phyloP scores from a whole-genome alignment of 2,329 filamentous ascomycete species.

The Neonectria sp. region DNA sequence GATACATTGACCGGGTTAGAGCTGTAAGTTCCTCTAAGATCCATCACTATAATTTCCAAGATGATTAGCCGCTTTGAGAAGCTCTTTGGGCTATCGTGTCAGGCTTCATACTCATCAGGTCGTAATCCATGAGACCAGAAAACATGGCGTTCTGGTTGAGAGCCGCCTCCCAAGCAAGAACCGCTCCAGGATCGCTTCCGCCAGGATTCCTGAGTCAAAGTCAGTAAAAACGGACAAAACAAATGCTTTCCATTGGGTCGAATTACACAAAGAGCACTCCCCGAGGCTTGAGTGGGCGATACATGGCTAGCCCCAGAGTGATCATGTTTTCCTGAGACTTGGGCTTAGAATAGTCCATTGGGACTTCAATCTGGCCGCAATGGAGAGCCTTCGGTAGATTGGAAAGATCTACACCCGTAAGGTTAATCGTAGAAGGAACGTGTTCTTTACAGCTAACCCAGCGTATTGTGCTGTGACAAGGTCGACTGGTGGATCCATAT shows the following conservation, averaged over 20 bases:
- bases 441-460: background rate
- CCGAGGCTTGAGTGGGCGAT: background rate
- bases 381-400: background rate
- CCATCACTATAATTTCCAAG: background rate
- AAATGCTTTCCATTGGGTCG: background rate
- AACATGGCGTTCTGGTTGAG: background rate
- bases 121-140: background rate
- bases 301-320: background rate
- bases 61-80: background rate
- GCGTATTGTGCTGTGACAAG: background rate
- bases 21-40: background rate
- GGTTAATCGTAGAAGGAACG: background rate
- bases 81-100: background rate
- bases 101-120: background rate
- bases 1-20: background rate
- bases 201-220: background rate
- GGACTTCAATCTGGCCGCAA: background rate
- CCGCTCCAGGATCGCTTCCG: background rate
- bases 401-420: background rate
- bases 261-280: background rate
- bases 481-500: background rate
- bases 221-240: background rate
- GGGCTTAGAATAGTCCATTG: constrained; percentile 2
- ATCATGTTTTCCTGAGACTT: background rate
- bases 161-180: background rate